Base-by-base conservation (phyloP, 2,329 filamentous ascomycete genomes). In the Madurella mycetomatis region DNA sequence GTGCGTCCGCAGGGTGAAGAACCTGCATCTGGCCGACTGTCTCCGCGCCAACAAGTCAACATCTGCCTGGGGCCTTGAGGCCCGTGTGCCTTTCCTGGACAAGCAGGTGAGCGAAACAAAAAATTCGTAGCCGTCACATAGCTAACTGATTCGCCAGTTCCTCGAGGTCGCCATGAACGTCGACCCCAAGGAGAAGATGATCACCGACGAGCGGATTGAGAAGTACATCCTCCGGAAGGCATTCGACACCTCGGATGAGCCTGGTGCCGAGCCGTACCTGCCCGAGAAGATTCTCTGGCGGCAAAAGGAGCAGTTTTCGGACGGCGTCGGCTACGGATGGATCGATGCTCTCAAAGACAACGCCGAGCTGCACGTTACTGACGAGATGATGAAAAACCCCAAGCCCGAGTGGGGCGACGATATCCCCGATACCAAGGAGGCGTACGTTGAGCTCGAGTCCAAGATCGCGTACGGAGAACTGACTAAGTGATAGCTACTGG, bases 241-340 rank as follows among this genome's bases (percentile, higher is more conserved):
- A 2, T 99, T 99, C 69, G 94, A 99, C 74, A 96, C 91, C 31
- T 83, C 82, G 46, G 90, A 92, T 68, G 88, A 96, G 73, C 90
- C 92, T 15, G 85, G 80, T 46, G 82, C 80, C 47, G 75, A 88
- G 71, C 85, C 94, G 9, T 99, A 97, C 76, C 84, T 99, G n/a
- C 94, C 95, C 8, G 86, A 96, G 16, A 85, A 92, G 71, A 99
- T 99, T 65, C 85, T 99, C 53, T 99, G 90, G 88, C 83, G 95
- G 70, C 95, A 99, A 76, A 99, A 99, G 84, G 94, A 99, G 78
- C 94, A 99, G 76, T 99, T 99, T 79, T 95, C 88, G 55, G 95
- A 99, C 67, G 95, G 94, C 70, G 94, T 99, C 54, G 94, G 94
- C 54, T 99, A 99, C 76, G 92, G 94, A 60, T 99, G 94, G 94